These are phyloP conservation scores for Macrocystidia cucumis DNA, from an alignment of 1,284 basidiomycete genomes.

Conservation along the genomic window DNA sequence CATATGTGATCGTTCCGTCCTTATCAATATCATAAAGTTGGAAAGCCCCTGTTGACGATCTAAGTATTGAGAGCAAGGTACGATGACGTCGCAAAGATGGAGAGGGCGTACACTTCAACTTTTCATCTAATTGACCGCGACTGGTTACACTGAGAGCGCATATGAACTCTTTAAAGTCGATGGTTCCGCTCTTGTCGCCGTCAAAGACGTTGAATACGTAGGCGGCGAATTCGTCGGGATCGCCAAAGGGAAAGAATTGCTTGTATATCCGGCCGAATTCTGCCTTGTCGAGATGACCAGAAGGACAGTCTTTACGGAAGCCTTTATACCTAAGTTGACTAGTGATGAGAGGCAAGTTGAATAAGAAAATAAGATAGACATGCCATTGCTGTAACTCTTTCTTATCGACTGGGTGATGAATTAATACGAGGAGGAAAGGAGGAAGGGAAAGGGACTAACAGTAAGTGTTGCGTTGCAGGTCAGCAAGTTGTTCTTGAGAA, in stretches of 20 bases:
- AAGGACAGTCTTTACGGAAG: constrained; percentile 98
- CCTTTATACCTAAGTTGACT: constrained; percentile 82
- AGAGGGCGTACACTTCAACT: constrained; percentile 77
- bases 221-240: constrained; percentile 95
- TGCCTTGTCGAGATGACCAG: constrained; percentile 91
- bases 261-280: constrained; percentile 99
- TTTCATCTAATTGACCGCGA: constrained; percentile 93
- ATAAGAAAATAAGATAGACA: constrained; percentile 8
- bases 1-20: constrained; percentile 94
- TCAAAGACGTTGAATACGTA: constrained; percentile 99
- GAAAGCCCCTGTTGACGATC: constrained; percentile 86
- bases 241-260: constrained; percentile 99
- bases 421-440: constrained; percentile 13
- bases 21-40: constrained; percentile 99
- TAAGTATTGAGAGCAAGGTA: too few species aligned
- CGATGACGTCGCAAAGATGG: constrained; percentile 10
- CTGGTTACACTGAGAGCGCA: constrained; percentile 95
- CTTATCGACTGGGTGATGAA: constrained; percentile 80
- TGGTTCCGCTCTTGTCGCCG: constrained; percentile 91
- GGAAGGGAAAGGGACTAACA: constrained; percentile 51
- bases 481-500: constrained; percentile 88
- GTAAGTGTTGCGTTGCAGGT: constrained; percentile 98
- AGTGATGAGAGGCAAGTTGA: constrained; percentile 8
- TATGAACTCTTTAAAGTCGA: constrained; percentile 99
- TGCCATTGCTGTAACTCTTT: constrained; percentile 99